Conservation (phyloP, 176 grass and related monocot genomes). For the Juncus effusus region DNA sequence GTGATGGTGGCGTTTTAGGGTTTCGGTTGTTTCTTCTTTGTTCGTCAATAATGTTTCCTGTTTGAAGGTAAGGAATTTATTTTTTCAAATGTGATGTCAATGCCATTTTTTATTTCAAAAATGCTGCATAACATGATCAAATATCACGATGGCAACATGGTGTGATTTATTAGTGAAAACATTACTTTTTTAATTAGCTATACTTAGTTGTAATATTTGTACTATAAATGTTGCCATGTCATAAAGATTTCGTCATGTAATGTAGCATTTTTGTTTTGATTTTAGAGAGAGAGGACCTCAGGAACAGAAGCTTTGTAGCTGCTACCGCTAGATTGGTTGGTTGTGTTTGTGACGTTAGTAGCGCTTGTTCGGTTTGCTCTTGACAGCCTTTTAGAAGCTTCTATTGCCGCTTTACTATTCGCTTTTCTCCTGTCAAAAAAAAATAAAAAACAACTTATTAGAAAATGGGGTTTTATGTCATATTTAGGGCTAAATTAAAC, state of each 20-base stretch:
- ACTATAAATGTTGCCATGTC: no score
- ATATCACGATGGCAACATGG: no score
- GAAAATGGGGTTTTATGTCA: no score
- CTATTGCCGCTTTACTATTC: conserved; percentile 28
- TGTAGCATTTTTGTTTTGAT: neutral
- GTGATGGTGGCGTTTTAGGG: conserved; percentile 15
- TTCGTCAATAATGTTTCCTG: conserved; percentile 37
- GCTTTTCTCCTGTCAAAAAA: conserved; percentile 14
- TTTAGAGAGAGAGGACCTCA: conserved; percentile 34
- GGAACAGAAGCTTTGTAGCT: conserved; percentile 15
- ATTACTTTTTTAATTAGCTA: no score
- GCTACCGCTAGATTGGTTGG: conserved; percentile 18
- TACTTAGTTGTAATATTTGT: no score
- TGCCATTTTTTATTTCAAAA: no score
- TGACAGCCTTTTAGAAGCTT: conserved; percentile 28
- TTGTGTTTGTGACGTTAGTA: neutral
- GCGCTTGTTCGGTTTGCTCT: neutral
- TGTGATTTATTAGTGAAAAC: no score
- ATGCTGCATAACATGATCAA: no score
- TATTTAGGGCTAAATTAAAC: neutral
- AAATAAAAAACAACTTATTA: neutral
- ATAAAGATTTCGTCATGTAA: no score
- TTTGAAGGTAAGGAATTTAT: neutral
- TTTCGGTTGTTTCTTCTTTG: neutral
- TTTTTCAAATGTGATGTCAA: no score